Conservation (phyloP, 176 grass and related monocot genomes). For the Eleusine indica region DNA sequence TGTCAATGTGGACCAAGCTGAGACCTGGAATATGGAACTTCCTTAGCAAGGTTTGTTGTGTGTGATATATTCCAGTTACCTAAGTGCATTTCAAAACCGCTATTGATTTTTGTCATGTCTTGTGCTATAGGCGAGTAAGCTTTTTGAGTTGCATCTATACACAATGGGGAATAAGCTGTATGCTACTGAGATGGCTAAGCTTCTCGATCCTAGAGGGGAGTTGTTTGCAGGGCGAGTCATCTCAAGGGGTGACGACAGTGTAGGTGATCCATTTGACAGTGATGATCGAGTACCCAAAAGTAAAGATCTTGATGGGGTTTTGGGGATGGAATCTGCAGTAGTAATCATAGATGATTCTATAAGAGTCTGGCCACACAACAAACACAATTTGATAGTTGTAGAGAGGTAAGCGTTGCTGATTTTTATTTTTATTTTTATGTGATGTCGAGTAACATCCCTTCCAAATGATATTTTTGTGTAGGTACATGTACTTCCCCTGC, state of each 20-base stretch:
- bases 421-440: conserved; percentile 31
- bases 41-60: conserved; percentile 75
- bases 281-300: conserved; percentile 90
- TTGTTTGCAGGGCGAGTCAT: conserved; percentile 93
- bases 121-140: conserved; percentile 74
- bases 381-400: conserved; percentile 92
- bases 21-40: conserved; percentile 99
- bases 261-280: conserved; percentile 60
- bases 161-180: conserved; percentile 99
- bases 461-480: conserved; percentile 36
- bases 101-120: conserved; percentile 34
- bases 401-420: conserved; percentile 66
- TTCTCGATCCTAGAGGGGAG: conserved; percentile 79
- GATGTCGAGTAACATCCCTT: conserved; percentile 11
- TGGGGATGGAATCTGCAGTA: conserved; percentile 96
- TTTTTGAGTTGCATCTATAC: conserved; percentile 93
- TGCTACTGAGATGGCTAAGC: conserved; percentile 96
- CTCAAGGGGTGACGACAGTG: conserved; percentile 73
- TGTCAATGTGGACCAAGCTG: conserved; percentile 99
- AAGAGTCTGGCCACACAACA: conserved; percentile 96
- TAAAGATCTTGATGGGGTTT: conserved; percentile 97
- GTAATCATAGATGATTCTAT: conserved; percentile 95
- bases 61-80: not conserved
- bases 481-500: conserved; percentile 98
- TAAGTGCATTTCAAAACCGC: not conserved